Evolutionary conservation across 768 basidiomycete genomes (phyloP), one percentile per base, ranked within the genome.

Genomic region (Russula emetica): DNA sequence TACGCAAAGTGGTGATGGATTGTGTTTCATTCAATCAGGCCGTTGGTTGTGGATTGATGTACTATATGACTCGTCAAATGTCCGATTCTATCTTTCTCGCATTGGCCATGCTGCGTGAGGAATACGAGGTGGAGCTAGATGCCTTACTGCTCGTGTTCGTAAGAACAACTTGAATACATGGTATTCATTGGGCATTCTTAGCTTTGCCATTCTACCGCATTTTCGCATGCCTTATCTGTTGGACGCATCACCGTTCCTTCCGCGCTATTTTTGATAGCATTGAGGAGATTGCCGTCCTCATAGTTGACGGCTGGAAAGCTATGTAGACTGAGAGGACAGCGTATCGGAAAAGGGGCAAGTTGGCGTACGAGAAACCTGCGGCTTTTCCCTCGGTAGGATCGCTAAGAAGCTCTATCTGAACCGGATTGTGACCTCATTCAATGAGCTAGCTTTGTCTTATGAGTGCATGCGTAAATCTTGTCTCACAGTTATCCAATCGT

Each of bases 301-400:
- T 98, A 98, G 74, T 99, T 98, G 67, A 99, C 78, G 1, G 94
- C 93, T 14, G 97, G 97, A 72, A 98, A 99, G 18, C 94, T 98
- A 69, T 7, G 26, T 1, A 24, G 53, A 60, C 34, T 56, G 32
- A 63, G 60, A 49, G 64, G 30, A 32, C 26, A 55, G 44, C 58
- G 34, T 0, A 32, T 30, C n/a, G 20, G 22, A 44, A 34, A 42
- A 13, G 42, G 20, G 28, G 22, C n/a, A 26, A 24, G 2, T 20
- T 30, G 16, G 80, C 87, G 70, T 70, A 97, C 96, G 83, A 86
- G 74, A 85, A 97, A 0, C 90, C 88, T 28, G 84, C 80, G 0
- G 92, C 85, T 69, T 91, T 88, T 20, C 97, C 96, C 62, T 98
- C 92, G 58, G 88, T 82, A 0, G 95, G 94, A 76, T 98, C 92